Conservation (phyloP, 2,329 filamentous ascomycete genomes). For the Cladorrhinum sp. region DNA sequence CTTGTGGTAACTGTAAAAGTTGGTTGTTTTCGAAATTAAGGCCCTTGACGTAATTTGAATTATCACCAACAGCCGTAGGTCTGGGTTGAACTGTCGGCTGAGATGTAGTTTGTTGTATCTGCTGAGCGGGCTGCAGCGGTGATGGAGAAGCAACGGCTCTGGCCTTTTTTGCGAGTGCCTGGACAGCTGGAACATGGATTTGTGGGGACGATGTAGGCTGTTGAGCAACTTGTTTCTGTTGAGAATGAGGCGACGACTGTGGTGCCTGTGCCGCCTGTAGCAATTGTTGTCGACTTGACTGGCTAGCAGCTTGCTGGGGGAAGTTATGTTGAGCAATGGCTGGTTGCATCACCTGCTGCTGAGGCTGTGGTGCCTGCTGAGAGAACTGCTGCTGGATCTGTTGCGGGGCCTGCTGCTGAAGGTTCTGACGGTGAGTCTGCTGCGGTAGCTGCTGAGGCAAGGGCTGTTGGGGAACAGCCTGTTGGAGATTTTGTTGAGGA, state of each 20-base stretch:
- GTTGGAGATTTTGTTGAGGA: conserved; percentile 18
- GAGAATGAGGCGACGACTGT: background rate
- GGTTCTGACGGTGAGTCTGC: conserved; percentile 23
- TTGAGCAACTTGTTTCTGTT: conserved; percentile 9
- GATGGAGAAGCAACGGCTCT: conserved; percentile 14
- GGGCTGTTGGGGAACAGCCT: conserved; percentile 28
- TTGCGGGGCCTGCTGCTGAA: conserved; percentile 16
- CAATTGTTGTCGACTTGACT: background rate
- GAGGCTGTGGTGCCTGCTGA: conserved; percentile 13
- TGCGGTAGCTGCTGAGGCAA: conserved; percentile 20
- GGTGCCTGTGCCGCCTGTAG: background rate
- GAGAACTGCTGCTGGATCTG: conserved; percentile 26
- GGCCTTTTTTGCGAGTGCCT: conserved; percentile 21
- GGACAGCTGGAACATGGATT: conserved; percentile 8
- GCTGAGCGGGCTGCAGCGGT: background rate
- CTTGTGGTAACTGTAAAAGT: conserved; percentile 13
- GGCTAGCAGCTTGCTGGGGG: conserved; percentile 3
- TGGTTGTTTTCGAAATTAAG: conserved; percentile 11
- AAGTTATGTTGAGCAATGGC: background rate
- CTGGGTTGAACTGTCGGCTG: background rate
- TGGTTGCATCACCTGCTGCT: conserved; percentile 8
- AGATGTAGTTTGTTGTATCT: background rate
- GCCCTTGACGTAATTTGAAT: background rate
- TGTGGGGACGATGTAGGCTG: background rate
- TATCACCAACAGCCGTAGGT: background rate